These are phyloP conservation scores for Gaeumannomyces sp. DNA, from an alignment of 2,329 filamentous ascomycete genomes.

Conservation along the genomic window DNA sequence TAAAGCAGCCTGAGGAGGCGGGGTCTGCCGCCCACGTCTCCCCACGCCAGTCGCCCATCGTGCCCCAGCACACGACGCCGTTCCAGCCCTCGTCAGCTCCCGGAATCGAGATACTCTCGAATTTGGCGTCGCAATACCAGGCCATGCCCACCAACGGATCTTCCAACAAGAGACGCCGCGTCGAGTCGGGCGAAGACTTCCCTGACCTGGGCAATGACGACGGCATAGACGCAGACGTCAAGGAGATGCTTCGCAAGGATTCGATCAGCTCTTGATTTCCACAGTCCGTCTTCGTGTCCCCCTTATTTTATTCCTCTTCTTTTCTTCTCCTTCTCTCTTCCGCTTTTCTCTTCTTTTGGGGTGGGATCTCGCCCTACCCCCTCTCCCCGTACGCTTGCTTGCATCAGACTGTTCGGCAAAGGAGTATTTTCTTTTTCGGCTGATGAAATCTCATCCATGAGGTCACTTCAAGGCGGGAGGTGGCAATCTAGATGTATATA, in stretches of 20 bases:
- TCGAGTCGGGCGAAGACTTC: slow-evolving; percentile 46
- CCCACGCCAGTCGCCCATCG: slow-evolving; percentile 12
- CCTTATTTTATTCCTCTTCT: neutral
- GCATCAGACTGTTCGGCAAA: neutral
- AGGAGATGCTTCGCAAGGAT: slow-evolving; percentile 45
- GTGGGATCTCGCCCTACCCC: neutral
- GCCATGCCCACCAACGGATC: slow-evolving; percentile 42
- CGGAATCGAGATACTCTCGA: slow-evolving; percentile 34
- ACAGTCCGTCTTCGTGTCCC: too few relatives aligned
- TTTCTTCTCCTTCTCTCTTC: neutral
- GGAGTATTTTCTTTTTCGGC: neutral
- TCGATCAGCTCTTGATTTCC: slow-evolving; percentile 18
- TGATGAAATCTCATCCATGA: neutral
- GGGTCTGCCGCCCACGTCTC: neutral
- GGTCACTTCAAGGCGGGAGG: neutral
- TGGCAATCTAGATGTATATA: neutral
- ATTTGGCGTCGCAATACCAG: slow-evolving; percentile 39
- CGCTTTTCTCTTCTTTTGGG: neutral
- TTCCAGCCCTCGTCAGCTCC: slow-evolving; percentile 20
- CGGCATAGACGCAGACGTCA: slow-evolving; percentile 51
- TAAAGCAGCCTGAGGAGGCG: neutral
- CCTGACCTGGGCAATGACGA: slow-evolving; percentile 49
- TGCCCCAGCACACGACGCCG: slow-evolving; percentile 15
- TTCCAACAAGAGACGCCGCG: slow-evolving; percentile 49
- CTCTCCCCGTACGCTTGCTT: neutral